These are phyloP conservation scores for Talaromyces ruber DNA, from an alignment of 495 filamentous ascomycete genomes.

Conservation along the genomic window DNA sequence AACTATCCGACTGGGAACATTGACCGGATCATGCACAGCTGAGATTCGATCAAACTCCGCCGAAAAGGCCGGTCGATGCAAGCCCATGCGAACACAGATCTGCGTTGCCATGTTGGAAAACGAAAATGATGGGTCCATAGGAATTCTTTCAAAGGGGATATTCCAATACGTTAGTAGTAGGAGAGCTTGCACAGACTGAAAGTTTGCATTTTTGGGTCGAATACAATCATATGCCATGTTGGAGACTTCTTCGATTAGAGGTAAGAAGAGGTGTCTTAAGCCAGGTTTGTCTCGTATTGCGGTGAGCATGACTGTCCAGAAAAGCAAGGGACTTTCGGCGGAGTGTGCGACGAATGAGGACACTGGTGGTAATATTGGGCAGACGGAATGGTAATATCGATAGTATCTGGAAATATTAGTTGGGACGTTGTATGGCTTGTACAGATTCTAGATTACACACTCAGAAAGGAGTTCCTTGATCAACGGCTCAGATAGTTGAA, in stretches of 20 bases:
- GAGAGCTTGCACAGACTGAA: conserved; percentile 2
- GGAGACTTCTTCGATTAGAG: not conserved
- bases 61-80: not conserved
- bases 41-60: not conserved
- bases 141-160: not conserved
- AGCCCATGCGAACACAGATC: not conserved
- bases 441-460: not conserved
- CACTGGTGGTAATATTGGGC: not conserved
- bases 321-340: not conserved
- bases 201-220: not conserved
- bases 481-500: not conserved
- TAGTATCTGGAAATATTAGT: not conserved
- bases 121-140: not conserved
- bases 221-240: conserved; percentile 4
- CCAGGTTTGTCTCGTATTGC: not conserved
- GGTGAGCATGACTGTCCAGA: conserved; percentile 2
- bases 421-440: not conserved
- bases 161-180: conserved; percentile 1
- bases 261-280: not conserved
- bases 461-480: not conserved
- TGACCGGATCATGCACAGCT: not conserved
- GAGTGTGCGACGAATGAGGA: not conserved
- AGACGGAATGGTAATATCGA: not conserved
- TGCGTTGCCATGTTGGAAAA: conserved; percentile 1
- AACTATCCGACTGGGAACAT: not conserved